phyloP scores from a whole-genome alignment of 208 protist species.

The Trypanosoma lewisi region DNA sequence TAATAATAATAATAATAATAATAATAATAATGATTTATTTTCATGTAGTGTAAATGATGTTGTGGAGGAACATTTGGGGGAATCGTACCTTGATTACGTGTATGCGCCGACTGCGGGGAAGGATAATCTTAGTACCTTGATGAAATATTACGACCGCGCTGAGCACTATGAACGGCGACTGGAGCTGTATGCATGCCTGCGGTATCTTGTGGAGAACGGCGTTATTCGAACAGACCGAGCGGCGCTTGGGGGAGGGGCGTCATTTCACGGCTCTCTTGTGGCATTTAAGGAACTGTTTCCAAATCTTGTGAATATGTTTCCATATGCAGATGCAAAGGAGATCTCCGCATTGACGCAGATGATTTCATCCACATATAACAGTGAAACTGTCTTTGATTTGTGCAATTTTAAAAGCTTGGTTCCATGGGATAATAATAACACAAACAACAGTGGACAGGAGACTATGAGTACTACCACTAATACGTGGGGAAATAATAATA shows the following conservation, averaged over 20 bases:
- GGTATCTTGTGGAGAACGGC: slow-evolving; percentile 26
- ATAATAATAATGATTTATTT: too few relatives aligned
- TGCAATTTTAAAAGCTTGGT: slow-evolving; percentile 39
- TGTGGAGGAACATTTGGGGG: not conserved
- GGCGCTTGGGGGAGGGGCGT: slow-evolving; percentile 19
- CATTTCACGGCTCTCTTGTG: slow-evolving; percentile 47
- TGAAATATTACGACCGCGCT: slow-evolving; percentile 23
- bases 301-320: slow-evolving; percentile 58
- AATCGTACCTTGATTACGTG: slow-evolving; percentile 20
- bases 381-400: slow-evolving; percentile 56
- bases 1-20: too few relatives aligned
- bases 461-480: too few relatives aligned
- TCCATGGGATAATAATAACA: slow-evolving; percentile 5
- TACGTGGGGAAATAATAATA: too few relatives aligned
- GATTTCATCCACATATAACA: slow-evolving; percentile 49
- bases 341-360: slow-evolving; percentile 57
- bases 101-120: slow-evolving; percentile 15
- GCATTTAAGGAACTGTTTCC: slow-evolving; percentile 58
- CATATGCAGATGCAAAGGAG: slow-evolving; percentile 56
- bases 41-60: too few relatives aligned
- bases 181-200: slow-evolving; percentile 30
- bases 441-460: not conserved
- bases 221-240: slow-evolving; percentile 40
- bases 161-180: slow-evolving; percentile 23
- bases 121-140: slow-evolving; percentile 10